Percentiles rank a stretch among this genome's conserved stretches.
Evolutionary conservation across 805 yeast species (phyloP).

Genomic region (Kodamaea lidongshanica): DNA sequence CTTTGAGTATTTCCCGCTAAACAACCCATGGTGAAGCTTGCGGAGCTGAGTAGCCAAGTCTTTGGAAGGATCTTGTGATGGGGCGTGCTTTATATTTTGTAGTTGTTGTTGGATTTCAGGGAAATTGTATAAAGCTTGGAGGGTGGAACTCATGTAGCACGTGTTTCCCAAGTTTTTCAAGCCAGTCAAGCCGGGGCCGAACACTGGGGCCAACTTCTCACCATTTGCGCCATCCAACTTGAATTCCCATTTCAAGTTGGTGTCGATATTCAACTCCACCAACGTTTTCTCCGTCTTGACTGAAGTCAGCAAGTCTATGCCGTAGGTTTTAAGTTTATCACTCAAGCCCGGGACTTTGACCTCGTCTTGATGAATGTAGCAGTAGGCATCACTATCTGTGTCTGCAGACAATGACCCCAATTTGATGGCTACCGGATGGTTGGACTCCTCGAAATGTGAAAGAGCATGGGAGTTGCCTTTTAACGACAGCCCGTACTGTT

Average conservation of each 20-base stretch:
- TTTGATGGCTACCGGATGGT: slow-evolving; percentile 83
- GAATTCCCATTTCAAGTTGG: slow-evolving; percentile 90
- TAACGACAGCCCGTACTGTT: slow-evolving; percentile 80
- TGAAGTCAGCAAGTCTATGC: slow-evolving; percentile 52
- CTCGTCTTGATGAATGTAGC: slow-evolving; percentile 87
- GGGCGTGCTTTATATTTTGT: slow-evolving; percentile 25
- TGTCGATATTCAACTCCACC: slow-evolving; percentile 87
- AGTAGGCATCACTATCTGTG: slow-evolving; percentile 73
- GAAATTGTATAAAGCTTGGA: slow-evolving; percentile 62
- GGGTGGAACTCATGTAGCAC: slow-evolving; percentile 78
- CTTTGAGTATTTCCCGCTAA: slow-evolving; percentile 64
- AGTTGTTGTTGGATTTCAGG: slow-evolving; percentile 35
- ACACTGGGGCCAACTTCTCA: slow-evolving; percentile 53
- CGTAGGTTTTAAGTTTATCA: slow-evolving; percentile 48
- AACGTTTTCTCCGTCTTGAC: slow-evolving; percentile 81
- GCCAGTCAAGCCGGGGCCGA: slow-evolving; percentile 78
- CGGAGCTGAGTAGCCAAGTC: slow-evolving; percentile 70
- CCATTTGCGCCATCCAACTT: slow-evolving; percentile 71
- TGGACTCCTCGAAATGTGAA: slow-evolving; percentile 51
- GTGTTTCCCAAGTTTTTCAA: slow-evolving; percentile 87
- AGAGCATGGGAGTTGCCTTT: slow-evolving; percentile 94
- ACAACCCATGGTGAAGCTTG: slow-evolving; percentile 74
- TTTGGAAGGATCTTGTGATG: slow-evolving; percentile 41
- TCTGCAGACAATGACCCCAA: slow-evolving; percentile 79
- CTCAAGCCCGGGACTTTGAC: slow-evolving; percentile 61